These are phyloP conservation scores for Sclerotinia subarctica DNA, from an alignment of 2,329 filamentous ascomycete genomes.

Conservation along the genomic window DNA sequence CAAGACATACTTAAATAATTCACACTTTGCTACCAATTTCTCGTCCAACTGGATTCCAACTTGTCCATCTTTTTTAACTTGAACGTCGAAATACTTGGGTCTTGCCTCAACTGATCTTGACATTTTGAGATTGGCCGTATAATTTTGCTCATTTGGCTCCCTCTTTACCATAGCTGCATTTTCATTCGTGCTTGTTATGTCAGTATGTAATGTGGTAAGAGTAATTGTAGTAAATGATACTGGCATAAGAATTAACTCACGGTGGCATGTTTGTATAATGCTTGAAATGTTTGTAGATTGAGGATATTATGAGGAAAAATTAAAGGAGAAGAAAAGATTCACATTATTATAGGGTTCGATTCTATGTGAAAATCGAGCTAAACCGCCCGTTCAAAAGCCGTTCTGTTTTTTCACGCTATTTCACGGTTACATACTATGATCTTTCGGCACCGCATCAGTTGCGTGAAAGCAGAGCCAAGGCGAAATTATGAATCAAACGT, in stretches of 20 bases:
- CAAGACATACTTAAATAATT: background rate
- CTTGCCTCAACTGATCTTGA: background rate
- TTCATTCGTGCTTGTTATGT: background rate
- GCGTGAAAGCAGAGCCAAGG: too few relatives aligned
- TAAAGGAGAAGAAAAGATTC: too few relatives aligned
- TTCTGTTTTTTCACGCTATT: too few relatives aligned
- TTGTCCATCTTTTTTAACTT: background rate
- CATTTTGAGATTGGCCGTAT: background rate
- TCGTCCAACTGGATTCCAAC: background rate
- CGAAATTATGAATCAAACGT: too few relatives aligned
- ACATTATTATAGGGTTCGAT: too few relatives aligned
- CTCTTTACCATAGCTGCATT: background rate
- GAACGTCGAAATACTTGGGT: background rate
- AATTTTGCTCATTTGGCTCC: background rate
- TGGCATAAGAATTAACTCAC: background rate
- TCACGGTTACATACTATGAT: too few relatives aligned
- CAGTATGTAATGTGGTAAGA: background rate
- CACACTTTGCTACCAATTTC: background rate
- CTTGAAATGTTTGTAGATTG: background rate
- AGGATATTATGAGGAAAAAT: too few relatives aligned
- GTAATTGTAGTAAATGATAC: background rate
- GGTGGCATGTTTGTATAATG: too few relatives aligned
- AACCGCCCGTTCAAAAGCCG: too few relatives aligned
- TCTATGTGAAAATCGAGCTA: too few relatives aligned
- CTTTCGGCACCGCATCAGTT: too few relatives aligned